Evolutionary conservation across 495 filamentous ascomycete genomes (phyloP), one percentile per base, ranked within the genome.

Genomic region (Alectoria sarmentosa): DNA sequence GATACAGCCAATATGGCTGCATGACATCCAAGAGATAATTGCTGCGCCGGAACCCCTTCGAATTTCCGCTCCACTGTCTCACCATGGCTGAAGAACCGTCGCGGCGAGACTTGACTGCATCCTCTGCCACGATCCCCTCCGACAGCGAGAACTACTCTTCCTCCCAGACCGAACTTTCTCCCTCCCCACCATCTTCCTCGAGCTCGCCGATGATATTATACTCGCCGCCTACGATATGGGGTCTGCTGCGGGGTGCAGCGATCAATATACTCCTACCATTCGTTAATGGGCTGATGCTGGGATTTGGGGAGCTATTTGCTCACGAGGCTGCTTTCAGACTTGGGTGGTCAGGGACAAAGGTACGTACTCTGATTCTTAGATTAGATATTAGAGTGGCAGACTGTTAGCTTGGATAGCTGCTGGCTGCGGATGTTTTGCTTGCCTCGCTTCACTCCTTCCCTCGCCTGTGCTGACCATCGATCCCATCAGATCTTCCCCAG

Each of bases 261-360:
- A 98, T 99, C 76, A 99, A 99, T 73, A 78, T 99, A 11, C 65
- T 99, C 1, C 79, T 99, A 4, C 94, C 94, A 0, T 99, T 99
- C 67, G 85, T 99, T 69, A 99, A 99, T 76, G 94, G 94, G 28
- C 81, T 99, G 76, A 99, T 99, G 94, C 77, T 99, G 62, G 94
- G 94, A 8, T 96, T 99, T 71, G 94, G 94, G 30, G 94, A 99
- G 76, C 78, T 99, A 44, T 88, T 98, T 73, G 94, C 94, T 61
- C 92, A 99, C 73, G 94, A 99, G 77, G 84, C 89, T 15, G 94
- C 94, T 17, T 98, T 92, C 72, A 81, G 91, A 68, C 79, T 96
- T 62, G 94, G 94, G 55, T 98, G 94, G 94, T 86, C 88, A 48
- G 86, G 87, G 58, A 97, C 94, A 67, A 92, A 92, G 85, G 94